phyloP scores from a whole-genome alignment of 1,284 basidiomycete genomes.

The Coniophora puteana region DNA sequence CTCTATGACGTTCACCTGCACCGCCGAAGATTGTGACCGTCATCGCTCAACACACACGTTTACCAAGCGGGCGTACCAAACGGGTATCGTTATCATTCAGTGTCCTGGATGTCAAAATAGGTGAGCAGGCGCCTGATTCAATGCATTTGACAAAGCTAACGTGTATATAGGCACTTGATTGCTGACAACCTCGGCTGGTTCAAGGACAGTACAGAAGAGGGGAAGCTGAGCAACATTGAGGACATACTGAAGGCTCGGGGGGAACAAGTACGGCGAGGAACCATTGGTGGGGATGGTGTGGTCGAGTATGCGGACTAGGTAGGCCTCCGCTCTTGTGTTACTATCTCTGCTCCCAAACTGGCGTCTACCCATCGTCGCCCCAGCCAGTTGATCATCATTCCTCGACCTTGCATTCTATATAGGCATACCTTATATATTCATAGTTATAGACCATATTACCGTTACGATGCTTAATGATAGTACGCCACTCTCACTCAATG shows the following conservation, averaged over 20 bases:
- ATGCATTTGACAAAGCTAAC: slow-evolving; percentile 3
- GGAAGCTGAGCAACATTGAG: slow-evolving; percentile 75
- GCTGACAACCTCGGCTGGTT: slow-evolving; percentile 96
- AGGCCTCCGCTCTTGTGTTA: too few relatives aligned
- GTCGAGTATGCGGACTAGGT: slow-evolving; percentile 34
- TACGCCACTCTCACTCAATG: too few relatives aligned
- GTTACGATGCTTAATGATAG: too few relatives aligned
- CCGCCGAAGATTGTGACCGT: slow-evolving; percentile 70
- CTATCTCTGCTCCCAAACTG: too few relatives aligned
- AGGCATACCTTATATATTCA: too few relatives aligned
- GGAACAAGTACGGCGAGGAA: slow-evolving; percentile 67
- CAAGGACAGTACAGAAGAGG: slow-evolving; percentile 72
- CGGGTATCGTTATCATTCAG: slow-evolving; percentile 88
- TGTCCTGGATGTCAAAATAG: slow-evolving; percentile 91
- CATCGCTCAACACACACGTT: slow-evolving; percentile 90
- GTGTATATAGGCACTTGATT: slow-evolving; percentile 66
- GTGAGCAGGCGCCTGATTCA: slow-evolving; percentile 36
- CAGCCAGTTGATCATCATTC: too few relatives aligned
- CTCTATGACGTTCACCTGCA: slow-evolving; percentile 87
- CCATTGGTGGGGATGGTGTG: slow-evolving; percentile 33
- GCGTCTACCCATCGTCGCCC: too few relatives aligned
- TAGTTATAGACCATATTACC: too few relatives aligned
- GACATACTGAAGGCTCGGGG: slow-evolving; percentile 77
- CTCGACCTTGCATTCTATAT: too few relatives aligned
- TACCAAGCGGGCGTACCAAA: slow-evolving; percentile 78